Evolutionary conservation across 2,329 filamentous ascomycete genomes (phyloP).

Genomic region (Aspergillus awamori): DNA sequence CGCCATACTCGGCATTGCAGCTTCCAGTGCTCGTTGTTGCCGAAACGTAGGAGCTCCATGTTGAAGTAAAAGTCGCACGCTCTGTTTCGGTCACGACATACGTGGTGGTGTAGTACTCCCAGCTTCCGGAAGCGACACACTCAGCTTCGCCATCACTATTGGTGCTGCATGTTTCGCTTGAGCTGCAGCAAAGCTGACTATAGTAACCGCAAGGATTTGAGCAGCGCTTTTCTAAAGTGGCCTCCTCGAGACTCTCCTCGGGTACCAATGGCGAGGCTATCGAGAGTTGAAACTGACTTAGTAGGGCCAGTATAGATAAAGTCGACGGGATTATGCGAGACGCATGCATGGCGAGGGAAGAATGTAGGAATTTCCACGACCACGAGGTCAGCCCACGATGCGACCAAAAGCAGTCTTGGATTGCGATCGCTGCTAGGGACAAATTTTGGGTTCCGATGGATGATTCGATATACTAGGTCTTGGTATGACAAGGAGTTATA

Average conservation of each 20-base stretch:
- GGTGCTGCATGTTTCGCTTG: conserved; percentile 53
- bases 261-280: conserved; percentile 23
- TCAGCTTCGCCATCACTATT: conserved; percentile 53
- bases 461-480: neutral
- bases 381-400: conserved; percentile 10
- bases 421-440: conserved; percentile 7
- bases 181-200: conserved; percentile 54
- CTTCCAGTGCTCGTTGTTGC: conserved; percentile 30
- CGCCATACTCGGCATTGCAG: conserved; percentile 53
- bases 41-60: conserved; percentile 51
- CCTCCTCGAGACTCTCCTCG: conserved; percentile 18
- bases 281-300: conserved; percentile 26
- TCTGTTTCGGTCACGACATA: conserved; percentile 57
- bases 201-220: conserved; percentile 57
- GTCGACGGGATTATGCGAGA: conserved; percentile 27
- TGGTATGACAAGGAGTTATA: conserved; percentile 3
- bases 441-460: neutral
- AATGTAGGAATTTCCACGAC: conserved; percentile 7
- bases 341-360: conserved; percentile 34
- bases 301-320: conserved; percentile 33
- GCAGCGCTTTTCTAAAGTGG: conserved; percentile 42
- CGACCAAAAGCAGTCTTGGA: conserved; percentile 8
- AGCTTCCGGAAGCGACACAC: conserved; percentile 51
- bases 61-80: conserved; percentile 55
- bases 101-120: conserved; percentile 61